phyloP scores from a whole-genome alignment of 164 flowering plant genomes.

The Chimonanthus salicifolius region DNA sequence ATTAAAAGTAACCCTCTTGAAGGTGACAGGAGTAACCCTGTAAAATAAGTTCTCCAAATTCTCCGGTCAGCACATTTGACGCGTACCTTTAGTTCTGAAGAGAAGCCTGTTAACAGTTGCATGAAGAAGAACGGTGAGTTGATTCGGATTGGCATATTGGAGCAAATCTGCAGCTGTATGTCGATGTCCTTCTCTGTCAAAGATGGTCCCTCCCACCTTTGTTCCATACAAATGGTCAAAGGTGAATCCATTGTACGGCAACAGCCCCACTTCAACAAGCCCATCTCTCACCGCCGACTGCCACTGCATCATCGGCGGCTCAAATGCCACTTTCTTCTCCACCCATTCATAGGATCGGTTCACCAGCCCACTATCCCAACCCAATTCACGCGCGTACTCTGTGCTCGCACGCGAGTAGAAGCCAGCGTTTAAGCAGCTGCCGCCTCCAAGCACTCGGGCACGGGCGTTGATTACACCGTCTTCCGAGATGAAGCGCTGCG shows the following conservation, averaged over 20 bases:
- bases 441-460: conserved; percentile 88
- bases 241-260: conserved; percentile 85
- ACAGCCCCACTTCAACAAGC: conserved; percentile 63
- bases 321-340: conserved; percentile 61
- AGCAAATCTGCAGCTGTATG: conserved; percentile 88
- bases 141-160: conserved; percentile 40
- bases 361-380: conserved; percentile 72
- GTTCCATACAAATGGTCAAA: conserved; percentile 81
- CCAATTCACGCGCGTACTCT: conserved; percentile 32
- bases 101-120: conserved; percentile 39
- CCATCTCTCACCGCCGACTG: conserved; percentile 64
- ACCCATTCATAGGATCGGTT: conserved; percentile 79
- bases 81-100: too few relatives aligned
- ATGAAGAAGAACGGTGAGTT: conserved; percentile 52
- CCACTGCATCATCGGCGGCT: conserved; percentile 57
- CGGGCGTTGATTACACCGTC: conserved; percentile 84
- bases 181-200: conserved; percentile 59
- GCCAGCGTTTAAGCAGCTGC: conserved; percentile 83
- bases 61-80: too few relatives aligned
- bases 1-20: too few relatives aligned
- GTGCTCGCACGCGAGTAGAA: conserved; percentile 79
- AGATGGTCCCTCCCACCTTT: conserved; percentile 87
- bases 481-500: conserved; percentile 68
- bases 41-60: too few relatives aligned
- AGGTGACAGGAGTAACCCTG: too few relatives aligned